phyloP scores from a whole-genome alignment of 257 asterid species.

The Primulina huaijiensis region DNA sequence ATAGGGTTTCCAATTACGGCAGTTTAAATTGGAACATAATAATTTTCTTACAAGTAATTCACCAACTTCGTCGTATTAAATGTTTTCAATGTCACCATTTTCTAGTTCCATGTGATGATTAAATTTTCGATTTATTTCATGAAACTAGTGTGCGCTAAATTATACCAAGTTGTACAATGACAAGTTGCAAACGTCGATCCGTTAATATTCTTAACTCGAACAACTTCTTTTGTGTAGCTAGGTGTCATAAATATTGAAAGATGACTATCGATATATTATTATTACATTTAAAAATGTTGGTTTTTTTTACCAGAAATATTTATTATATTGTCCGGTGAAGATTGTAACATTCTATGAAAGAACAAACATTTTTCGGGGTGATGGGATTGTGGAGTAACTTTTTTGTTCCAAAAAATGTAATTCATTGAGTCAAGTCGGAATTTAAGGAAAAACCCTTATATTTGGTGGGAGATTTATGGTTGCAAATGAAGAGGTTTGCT shows the following conservation, averaged over 20 bases:
- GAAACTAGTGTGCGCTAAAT: background rate
- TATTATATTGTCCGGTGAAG: no score
- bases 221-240: background rate
- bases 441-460: no score
- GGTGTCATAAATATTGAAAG: background rate
- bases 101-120: background rate
- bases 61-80: background rate
- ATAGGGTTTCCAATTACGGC: background rate
- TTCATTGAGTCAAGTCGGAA: no score
- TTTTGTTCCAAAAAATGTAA: no score
- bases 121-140: background rate
- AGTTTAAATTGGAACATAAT: background rate
- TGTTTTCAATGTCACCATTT: background rate
- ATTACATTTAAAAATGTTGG: no score
- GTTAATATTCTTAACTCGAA: background rate
- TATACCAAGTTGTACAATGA: no score
- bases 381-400: no score
- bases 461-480: no score
- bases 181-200: background rate
- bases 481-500: no score
- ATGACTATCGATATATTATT: background rate
- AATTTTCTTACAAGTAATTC: background rate
- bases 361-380: no score
- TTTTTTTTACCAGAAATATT: background rate
- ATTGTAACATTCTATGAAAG: no score